Conservation (phyloP, 441 rosid genomes). For the Croton laevigatus region DNA sequence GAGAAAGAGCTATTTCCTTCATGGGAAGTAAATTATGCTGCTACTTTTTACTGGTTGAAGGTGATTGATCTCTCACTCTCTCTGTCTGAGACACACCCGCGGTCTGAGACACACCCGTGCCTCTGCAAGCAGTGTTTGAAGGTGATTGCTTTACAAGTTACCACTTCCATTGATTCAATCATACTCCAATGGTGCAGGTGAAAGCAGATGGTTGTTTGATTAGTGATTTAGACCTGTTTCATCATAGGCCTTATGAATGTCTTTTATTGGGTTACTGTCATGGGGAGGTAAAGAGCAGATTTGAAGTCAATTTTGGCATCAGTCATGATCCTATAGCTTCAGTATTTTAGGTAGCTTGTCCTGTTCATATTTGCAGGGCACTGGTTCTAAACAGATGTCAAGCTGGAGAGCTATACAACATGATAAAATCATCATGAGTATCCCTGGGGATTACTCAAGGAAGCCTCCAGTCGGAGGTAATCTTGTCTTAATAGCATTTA, state of each 20-base stretch:
- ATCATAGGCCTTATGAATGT: slow-evolving; percentile 92
- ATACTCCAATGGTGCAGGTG: slow-evolving; percentile 45
- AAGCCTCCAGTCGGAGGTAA: slow-evolving; percentile 89
- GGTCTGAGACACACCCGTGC: background rate
- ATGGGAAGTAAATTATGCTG: slow-evolving; percentile 62
- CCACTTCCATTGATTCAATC: slow-evolving; percentile 15
- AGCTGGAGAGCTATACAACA: slow-evolving; percentile 35
- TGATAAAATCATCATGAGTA: slow-evolving; percentile 55
- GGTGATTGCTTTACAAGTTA: slow-evolving; percentile 17
- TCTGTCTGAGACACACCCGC: background rate
- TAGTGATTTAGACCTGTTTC: slow-evolving; percentile 74
- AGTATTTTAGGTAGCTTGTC: slow-evolving; percentile 12
- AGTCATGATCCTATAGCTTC: background rate
- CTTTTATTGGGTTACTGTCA: slow-evolving; percentile 66
- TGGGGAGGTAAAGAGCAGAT: slow-evolving; percentile 41
- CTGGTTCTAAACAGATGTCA: slow-evolving; percentile 30
- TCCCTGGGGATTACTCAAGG: slow-evolving; percentile 86
- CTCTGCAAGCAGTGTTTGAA: background rate
- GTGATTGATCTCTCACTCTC: slow-evolving; percentile 31
- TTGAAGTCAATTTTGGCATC: background rate
- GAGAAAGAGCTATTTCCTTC: slow-evolving; percentile 75
- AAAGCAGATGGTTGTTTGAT: slow-evolving; percentile 74
- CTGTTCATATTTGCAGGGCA: slow-evolving; percentile 30
- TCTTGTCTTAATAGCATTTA: slow-evolving; percentile 11
- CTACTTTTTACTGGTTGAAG: slow-evolving; percentile 81